Conservation (phyloP, 1,284 basidiomycete genomes). For the Tremellales sp. region DNA sequence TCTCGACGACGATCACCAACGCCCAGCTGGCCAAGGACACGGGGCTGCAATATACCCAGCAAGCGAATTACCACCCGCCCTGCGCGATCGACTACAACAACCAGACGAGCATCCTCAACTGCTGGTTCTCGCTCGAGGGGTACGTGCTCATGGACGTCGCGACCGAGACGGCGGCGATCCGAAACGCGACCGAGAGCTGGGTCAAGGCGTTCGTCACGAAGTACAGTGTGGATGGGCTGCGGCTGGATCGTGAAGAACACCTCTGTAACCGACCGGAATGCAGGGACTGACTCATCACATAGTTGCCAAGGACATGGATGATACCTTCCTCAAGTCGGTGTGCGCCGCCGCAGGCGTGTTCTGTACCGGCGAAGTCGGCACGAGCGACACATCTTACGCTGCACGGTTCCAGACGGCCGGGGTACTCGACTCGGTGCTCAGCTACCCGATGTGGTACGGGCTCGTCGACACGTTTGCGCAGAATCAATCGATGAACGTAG, state of each 20-base stretch:
- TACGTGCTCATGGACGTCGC: conserved; percentile 47
- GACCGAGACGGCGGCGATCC: conserved; percentile 47
- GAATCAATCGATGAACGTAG: conserved; percentile 23
- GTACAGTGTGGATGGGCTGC: conserved; percentile 49
- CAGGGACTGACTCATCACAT: too few relatives aligned
- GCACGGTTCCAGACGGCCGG: conserved; percentile 43
- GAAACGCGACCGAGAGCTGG: conserved; percentile 49
- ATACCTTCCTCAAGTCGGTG: conserved; percentile 51
- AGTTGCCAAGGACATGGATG: too few relatives aligned
- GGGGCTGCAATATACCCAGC: conserved; percentile 39
- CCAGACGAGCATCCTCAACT: conserved; percentile 51
- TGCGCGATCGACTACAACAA: conserved; percentile 50
- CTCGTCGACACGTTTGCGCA: conserved; percentile 38
- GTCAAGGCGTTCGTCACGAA: conserved; percentile 45
- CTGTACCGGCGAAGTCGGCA: conserved; percentile 50
- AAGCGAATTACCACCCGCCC: conserved; percentile 47
- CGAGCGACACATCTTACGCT: conserved; percentile 41
- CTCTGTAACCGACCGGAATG: conserved; percentile 46
- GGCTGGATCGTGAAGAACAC: conserved; percentile 53
- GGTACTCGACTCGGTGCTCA: conserved; percentile 53
- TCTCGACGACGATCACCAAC: conserved; percentile 15
- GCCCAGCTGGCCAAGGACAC: conserved; percentile 19
- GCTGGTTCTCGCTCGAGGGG: conserved; percentile 49
- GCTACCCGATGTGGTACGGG: conserved; percentile 57
- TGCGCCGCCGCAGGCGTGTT: conserved; percentile 50